Evolutionary conservation across 1,139 yeast genomes (phyloP), one percentile per base, ranked within the genome.

Genomic region (Geotrichum reessii): DNA sequence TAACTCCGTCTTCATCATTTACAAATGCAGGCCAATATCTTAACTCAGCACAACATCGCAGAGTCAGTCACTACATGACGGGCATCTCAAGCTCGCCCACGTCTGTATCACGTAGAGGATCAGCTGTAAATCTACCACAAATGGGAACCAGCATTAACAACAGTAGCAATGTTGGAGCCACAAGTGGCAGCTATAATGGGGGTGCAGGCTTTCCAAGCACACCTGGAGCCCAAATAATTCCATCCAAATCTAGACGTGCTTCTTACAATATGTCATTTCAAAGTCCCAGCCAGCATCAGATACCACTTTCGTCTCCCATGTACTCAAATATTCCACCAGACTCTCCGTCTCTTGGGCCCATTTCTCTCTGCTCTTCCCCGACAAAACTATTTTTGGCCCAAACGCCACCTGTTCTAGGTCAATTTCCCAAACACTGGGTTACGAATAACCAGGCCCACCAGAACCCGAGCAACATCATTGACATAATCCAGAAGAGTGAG

Each of bases 61-160:
- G 62, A 44, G 62, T 60, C 4, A 52, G 61, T 19, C 62, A 60
- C 42, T 60, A 60, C 40, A 56, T 57, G n/a, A 28, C 57, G 17
- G 57, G 58, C 12, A 55, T 58, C 21, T 48, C 55, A 3, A 53
- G 59, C 40, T 53, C 57, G 17, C 60, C 59, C 9, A 52, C 56
- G 3, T 55, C 61, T 2, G 48, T 49, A 14, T 59, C 61, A 3
- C 44, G 58, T 1, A 55, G 58, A 14, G 57, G 58, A 11, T 59
- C 60, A 1, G 50, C 55, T 2, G 58, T 47, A 9, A 55, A 53
- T 44, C 37, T 55, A 40, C 24, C 56, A 17, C 54, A 51, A 21
- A 14, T 47, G 5, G 40, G 40, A 33, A 33, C 40, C 5, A 33
- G 44, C 24, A 49, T 49, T n/a, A 49, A 37, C 24, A 33, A 33